Evolutionary conservation across 169 alveolate species (phyloP).

Genomic region (Toxoplasma gondii): DNA sequence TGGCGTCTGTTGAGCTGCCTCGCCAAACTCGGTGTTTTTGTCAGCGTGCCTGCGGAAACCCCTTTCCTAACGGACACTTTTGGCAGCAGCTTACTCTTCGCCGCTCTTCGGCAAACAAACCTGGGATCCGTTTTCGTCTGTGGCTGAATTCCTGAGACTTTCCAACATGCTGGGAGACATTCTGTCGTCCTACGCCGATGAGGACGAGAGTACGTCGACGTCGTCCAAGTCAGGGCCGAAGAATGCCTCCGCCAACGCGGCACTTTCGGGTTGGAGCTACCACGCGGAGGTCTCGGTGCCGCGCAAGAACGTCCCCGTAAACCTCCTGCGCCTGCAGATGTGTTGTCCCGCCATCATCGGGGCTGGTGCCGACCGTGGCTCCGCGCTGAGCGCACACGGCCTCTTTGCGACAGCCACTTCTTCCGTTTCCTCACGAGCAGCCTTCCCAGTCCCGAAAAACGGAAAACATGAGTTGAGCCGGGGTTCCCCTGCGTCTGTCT

Average conservation of each 20-base stretch:
- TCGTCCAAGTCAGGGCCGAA: neutral
- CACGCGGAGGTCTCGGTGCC: neutral
- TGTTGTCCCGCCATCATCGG: slow-evolving; percentile 14
- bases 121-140: no score
- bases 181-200: neutral
- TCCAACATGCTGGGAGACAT: neutral
- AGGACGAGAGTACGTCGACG: neutral
- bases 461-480: neutral
- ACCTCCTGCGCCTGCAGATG: slow-evolving; percentile 12
- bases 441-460: neutral
- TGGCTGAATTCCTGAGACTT: no score
- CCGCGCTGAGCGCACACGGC: neutral
- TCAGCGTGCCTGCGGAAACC: no score
- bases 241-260: neutral
- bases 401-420: neutral
- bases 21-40: no score
- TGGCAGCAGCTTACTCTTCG: no score
- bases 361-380: neutral
- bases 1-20: no score
- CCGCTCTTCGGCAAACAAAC: no score
- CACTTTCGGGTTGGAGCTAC: neutral
- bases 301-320: neutral
- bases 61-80: no score
- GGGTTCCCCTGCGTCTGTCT: neutral
- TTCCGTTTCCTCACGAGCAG: neutral